Percentiles rank a stretch among this genome's conserved stretches.
phyloP scores from a whole-genome alignment of 2,329 filamentous ascomycete species.

The Stemphylium lycopersici region DNA sequence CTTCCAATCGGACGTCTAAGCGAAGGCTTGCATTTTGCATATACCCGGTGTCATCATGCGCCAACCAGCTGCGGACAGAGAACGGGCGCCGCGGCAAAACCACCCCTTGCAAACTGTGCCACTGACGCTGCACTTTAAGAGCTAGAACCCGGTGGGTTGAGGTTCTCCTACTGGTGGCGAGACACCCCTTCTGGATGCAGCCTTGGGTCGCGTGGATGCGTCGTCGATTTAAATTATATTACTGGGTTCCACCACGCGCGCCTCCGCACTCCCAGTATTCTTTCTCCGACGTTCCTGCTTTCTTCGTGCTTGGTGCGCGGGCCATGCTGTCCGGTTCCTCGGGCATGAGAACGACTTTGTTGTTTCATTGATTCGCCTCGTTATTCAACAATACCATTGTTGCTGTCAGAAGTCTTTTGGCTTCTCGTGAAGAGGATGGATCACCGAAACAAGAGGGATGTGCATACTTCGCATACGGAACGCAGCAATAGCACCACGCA shows the following conservation, averaged over 20 bases:
- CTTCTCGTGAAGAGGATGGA: conserved; percentile 15
- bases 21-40: conserved; percentile 10
- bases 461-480: conserved; percentile 24
- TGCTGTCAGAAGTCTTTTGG: not conserved
- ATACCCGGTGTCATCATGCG: conserved; percentile 22
- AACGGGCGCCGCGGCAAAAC: not conserved
- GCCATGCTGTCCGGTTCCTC: conserved; percentile 5
- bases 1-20: not conserved
- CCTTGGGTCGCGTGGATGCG: conserved; percentile 8
- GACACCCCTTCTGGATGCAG: not conserved
- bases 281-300: not conserved
- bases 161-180: conserved; percentile 2
- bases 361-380: not conserved
- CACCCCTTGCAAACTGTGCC: conserved; percentile 8
- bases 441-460: conserved; percentile 17
- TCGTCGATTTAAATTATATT: conserved; percentile 14
- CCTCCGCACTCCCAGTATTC: not conserved
- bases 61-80: not conserved
- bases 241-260: conserved; percentile 1
- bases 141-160: conserved; percentile 2
- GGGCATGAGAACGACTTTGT: conserved; percentile 6
- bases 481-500: conserved; percentile 28
- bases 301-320: conserved; percentile 3
- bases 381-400: not conserved
- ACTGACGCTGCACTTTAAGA: conserved; percentile 8